Conservation (phyloP, 176 grass and related monocot genomes). For the Zizania latifolia region DNA sequence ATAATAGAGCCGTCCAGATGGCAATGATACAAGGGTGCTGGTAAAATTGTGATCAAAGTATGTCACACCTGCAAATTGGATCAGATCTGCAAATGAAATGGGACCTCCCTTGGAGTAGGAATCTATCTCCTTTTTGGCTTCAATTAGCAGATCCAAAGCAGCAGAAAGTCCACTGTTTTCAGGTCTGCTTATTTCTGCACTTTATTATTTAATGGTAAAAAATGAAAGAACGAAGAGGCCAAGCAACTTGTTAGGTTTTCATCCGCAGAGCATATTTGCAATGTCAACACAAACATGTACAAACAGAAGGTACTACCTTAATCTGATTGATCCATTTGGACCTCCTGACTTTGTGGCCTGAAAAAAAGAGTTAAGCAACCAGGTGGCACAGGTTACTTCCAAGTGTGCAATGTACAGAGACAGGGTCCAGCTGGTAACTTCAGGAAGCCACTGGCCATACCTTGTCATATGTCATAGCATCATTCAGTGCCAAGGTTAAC, state of each 20-base stretch:
- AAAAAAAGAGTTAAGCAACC: constrained; percentile 24
- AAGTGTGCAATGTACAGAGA: not conserved
- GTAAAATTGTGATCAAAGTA: not conserved
- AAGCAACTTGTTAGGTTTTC: not conserved
- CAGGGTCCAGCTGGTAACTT: not conserved
- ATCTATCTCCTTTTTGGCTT: constrained; percentile 83
- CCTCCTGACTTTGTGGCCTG: constrained; percentile 93
- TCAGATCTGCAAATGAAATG: constrained; percentile 80
- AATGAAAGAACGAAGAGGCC: not conserved
- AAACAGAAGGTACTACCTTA: constrained; percentile 53
- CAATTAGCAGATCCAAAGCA: constrained; percentile 59
- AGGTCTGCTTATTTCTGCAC: constrained; percentile 91
- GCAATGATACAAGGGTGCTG: not conserved
- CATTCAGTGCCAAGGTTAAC: constrained; percentile 80
- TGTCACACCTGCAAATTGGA: constrained; percentile 65
- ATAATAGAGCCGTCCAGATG: not conserved
- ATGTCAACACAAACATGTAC: not conserved
- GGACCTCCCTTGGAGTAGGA: constrained; percentile 83
- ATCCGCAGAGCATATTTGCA: not conserved
- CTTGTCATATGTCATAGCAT: constrained; percentile 96
- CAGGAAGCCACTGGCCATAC: constrained; percentile 27
- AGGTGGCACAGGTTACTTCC: not conserved
- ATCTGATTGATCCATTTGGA: constrained; percentile 89
- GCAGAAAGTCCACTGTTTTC: constrained; percentile 81
- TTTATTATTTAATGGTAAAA: constrained; percentile 45